Base-by-base conservation (phyloP, 441 rosid genomes). In the Metrosideros polymorpha region DNA sequence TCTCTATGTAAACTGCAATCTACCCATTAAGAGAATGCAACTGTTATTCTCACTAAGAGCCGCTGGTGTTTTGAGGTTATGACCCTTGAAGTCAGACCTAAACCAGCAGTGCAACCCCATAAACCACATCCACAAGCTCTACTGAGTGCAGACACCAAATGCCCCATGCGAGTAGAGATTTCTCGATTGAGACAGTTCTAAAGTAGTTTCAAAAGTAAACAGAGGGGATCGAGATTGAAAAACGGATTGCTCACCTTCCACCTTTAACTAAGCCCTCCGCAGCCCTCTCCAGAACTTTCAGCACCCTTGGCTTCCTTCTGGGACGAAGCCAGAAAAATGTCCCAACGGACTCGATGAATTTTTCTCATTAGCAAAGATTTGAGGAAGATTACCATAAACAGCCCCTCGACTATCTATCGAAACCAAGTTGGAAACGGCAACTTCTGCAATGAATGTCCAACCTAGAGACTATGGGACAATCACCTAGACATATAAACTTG, bases 221-320 rank as follows among this genome's bases (percentile, higher is more conserved):
- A 6, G 63, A 57, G 63, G 5, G 32, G 63, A 13, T 32, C 32
- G 27, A 57, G 63, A n/a, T n/a, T 57, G 32, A 57, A 57, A 57
- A 57, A n/a, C 9, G 0, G 63, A 71, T 61, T 43, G 87, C 95
- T 88, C 75, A 97, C 99, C 94, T 95, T 92, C 98, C 98, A 82
- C 98, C 98, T 63, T 93, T 95, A 27, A 94, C 94, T 84, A 97
- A 90, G 50, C 98, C 98, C 86, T 93, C 98, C 5, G 98, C 98
- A 17, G 98, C 98, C 89, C 91, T 90, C 93, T 97, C 99, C 84
- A 96, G 92, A 87, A 96, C 92, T 88, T 89, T 89, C 88, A 93
- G 95, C 85, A 95, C 98, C 90, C 98, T 93, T 89, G 95, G 89
- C 99, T 96, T 92, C 99, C 99, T 89, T 91, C 92, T 24, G 99